A percentile compares a stretch with the other conserved stretches of the same genome.
Conservation (phyloP, 2,329 filamentous ascomycete species). For the Xenoacremonium recifei region DNA sequence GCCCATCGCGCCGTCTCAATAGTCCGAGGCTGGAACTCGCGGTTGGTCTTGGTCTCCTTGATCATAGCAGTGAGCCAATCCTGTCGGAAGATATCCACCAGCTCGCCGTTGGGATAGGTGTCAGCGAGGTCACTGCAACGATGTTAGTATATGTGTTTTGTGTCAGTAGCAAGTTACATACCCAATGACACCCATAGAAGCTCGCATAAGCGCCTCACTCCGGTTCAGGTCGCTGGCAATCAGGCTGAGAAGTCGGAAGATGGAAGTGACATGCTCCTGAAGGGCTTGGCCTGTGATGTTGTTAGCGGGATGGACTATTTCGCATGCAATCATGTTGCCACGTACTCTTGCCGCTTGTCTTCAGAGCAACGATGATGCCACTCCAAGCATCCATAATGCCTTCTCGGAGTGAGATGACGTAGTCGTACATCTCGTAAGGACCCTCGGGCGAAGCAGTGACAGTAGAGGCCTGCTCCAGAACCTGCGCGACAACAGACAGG, state of each 20-base stretch:
- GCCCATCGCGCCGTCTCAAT: conserved; percentile 96
- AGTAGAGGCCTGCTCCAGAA: conserved; percentile 86
- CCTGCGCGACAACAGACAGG: conserved; percentile 85
- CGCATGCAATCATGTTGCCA: conserved; percentile 11
- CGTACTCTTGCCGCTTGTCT: conserved; percentile 73
- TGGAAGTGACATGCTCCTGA: conserved; percentile 75
- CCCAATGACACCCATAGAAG: conserved; percentile 98
- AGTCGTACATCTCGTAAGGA: conserved; percentile 94
- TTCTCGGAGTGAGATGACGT: conserved; percentile 90
- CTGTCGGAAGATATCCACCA: conserved; percentile 78
- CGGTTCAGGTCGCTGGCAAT: conserved; percentile 82
- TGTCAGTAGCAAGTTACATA: conserved; percentile 54
- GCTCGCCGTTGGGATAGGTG: conserved; percentile 87
- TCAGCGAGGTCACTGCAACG: conserved; percentile 79
- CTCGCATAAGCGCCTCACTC: conserved; percentile 86
- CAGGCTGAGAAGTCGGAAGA: conserved; percentile 82
- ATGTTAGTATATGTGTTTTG: conserved; percentile 13
- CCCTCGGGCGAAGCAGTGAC: conserved; percentile 78
- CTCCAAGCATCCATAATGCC: conserved; percentile 99
- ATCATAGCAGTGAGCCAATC: conserved; percentile 90
- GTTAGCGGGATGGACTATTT: conserved; percentile 25
- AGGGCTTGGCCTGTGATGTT: conserved; percentile 60
- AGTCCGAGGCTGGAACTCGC: conserved; percentile 80
- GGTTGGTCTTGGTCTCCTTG: conserved; percentile 86
- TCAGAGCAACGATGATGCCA: conserved; percentile 93